Conservation (phyloP, 2,329 filamentous ascomycete species). For the Hortaea werneckii region DNA sequence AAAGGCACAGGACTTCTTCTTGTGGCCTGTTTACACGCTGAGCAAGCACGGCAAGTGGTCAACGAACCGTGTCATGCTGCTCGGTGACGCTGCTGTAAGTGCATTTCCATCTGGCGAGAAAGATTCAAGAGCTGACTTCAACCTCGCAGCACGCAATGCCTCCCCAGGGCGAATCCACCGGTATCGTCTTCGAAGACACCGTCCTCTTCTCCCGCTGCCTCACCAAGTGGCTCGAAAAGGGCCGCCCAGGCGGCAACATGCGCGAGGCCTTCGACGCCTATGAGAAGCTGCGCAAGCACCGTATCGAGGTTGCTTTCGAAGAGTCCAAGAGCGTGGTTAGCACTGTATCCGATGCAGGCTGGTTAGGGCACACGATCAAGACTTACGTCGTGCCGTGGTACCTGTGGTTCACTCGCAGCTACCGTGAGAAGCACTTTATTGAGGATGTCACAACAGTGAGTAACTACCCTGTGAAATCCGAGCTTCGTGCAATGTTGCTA, state of each 20-base stretch:
- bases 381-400: conserved; percentile 38
- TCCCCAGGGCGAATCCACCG: conserved; percentile 41
- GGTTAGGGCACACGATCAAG: conserved; percentile 36
- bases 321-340: conserved; percentile 37
- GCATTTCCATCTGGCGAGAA: neutral
- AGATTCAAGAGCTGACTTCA: neutral
- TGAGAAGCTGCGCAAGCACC: conserved; percentile 34
- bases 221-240: conserved; percentile 33
- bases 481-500: neutral
- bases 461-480: conserved; percentile 14
- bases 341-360: conserved; percentile 35
- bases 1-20: conserved; percentile 32
- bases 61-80: conserved; percentile 34
- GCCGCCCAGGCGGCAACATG: conserved; percentile 24
- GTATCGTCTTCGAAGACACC: conserved; percentile 44
- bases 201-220: conserved; percentile 38
- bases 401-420: conserved; percentile 33
- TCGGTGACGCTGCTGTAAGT: conserved; percentile 36
- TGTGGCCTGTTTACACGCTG: conserved; percentile 39
- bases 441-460: conserved; percentile 36
- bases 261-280: conserved; percentile 39
- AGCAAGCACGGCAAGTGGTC: conserved; percentile 35
- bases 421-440: conserved; percentile 35
- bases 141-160: conserved; percentile 36
- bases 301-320: conserved; percentile 37